Percentiles rank a stretch among this genome's conserved stretches.
Evolutionary conservation across 345 rosid genomes (phyloP).

Genomic region (Salix suchowensis): DNA sequence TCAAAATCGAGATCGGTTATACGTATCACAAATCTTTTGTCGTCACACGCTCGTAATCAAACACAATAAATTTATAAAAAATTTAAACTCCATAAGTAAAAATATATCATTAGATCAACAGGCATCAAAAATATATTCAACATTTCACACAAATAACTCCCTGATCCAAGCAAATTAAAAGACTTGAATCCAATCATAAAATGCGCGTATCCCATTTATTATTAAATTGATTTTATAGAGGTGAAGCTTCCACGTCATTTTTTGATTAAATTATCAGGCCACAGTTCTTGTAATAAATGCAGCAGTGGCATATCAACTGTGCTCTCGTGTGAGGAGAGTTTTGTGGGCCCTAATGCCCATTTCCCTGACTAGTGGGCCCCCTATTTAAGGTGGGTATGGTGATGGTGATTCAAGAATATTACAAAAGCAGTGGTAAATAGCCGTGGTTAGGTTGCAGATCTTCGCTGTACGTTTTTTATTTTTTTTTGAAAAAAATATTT

Average conservation of each 20-base stretch:
- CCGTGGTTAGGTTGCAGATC: neutral
- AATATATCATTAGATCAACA: too few species aligned
- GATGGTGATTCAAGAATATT: neutral
- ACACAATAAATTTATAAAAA: too few species aligned
- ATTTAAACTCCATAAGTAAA: too few species aligned
- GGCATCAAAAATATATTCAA: too few species aligned
- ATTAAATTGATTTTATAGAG: neutral
- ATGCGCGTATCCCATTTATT: neutral
- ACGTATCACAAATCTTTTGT: fast-evolving
- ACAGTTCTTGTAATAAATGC: slow-evolving; percentile 6
- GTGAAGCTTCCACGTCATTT: slow-evolving; percentile 13
- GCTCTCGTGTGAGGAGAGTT: slow-evolving; percentile 15
- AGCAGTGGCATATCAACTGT: slow-evolving; percentile 9
- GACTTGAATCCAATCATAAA: neutral
- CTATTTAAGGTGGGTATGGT: neutral
- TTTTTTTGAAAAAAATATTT: too few species aligned
- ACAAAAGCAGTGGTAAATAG: neutral
- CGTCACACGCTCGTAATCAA: too few species aligned
- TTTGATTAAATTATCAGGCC: slow-evolving; percentile 3
- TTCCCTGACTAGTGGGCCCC: neutral
- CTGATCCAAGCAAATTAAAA: neutral
- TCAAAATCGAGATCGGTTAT: too few species aligned
- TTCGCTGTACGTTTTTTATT: too few species aligned
- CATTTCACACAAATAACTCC: too few species aligned
- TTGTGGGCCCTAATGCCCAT: neutral